Conservation (phyloP, 139 green algal genomes). For the Penium margaritaceum region DNA sequence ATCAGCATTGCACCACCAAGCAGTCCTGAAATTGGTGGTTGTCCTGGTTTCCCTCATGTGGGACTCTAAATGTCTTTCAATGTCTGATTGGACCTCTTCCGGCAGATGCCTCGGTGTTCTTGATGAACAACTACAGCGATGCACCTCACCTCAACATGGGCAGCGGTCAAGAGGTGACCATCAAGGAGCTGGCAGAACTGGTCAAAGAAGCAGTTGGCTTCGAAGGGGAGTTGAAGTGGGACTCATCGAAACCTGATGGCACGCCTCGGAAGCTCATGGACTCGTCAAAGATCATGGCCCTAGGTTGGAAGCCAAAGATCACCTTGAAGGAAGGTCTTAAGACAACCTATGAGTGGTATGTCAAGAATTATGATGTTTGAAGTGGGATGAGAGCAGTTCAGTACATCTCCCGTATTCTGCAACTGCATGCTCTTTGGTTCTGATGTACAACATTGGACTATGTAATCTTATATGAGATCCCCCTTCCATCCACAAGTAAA, state of each 20-base stretch:
- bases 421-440: too few relatives aligned
- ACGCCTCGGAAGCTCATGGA: conserved; percentile 44
- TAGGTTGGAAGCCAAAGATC: conserved; percentile 39
- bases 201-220: conserved; percentile 43
- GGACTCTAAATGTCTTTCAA: background rate
- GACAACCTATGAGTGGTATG: conserved; percentile 42
- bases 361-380: conserved; percentile 42
- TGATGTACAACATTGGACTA: too few relatives aligned
- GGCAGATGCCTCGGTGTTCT: conserved; percentile 36
- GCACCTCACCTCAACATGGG: conserved; percentile 38
- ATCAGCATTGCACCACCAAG: background rate
- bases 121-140: conserved; percentile 47
- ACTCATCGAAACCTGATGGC: conserved; percentile 39
- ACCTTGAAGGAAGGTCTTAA: conserved; percentile 38
- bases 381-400: too few relatives aligned
- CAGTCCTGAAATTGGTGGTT: background rate
- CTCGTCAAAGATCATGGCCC: conserved; percentile 13
- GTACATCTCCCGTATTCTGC: too few relatives aligned
- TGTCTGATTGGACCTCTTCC: background rate
- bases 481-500: too few relatives aligned
- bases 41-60: background rate
- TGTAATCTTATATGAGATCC: too few relatives aligned
- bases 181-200: conserved; percentile 40
- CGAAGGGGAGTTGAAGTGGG: conserved; percentile 38
- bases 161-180: conserved; percentile 35